These are phyloP conservation scores for Phlebiopsis flavidoalba DNA, from an alignment of 768 basidiomycete species.

Conservation along the genomic window DNA sequence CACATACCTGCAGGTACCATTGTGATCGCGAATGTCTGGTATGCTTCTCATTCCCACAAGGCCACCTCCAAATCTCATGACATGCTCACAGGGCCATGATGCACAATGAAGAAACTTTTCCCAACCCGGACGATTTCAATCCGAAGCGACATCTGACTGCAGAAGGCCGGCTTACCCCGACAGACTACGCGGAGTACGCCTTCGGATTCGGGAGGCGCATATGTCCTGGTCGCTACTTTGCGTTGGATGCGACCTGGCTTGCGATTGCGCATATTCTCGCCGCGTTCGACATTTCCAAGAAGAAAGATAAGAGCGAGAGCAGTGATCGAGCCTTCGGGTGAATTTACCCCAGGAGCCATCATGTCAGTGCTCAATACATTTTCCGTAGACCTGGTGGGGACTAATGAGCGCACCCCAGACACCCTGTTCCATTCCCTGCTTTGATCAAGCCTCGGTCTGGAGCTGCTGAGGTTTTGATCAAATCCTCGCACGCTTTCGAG, in stretches of 20 bases:
- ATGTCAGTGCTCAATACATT: not conserved
- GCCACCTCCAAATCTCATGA: no score
- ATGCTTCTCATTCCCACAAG: not conserved
- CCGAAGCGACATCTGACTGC: conserved; percentile 10
- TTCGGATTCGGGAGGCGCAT: conserved; percentile 17
- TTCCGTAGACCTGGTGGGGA: not conserved
- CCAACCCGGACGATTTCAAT: conserved; percentile 25
- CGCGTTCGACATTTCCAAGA: conserved; percentile 36
- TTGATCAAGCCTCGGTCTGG: not conserved
- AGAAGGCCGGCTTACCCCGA: conserved; percentile 9
- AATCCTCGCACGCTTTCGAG: not conserved
- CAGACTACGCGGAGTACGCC: conserved; percentile 1
- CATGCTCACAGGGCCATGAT: conserved; percentile 31
- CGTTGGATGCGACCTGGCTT: conserved; percentile 39
- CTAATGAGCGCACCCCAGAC: not conserved
- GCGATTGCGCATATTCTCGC: conserved; percentile 39
- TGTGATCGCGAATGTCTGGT: not conserved
- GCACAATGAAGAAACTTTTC: conserved; percentile 31
- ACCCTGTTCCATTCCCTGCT: not conserved
- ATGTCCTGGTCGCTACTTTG: conserved; percentile 25
- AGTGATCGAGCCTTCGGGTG: not conserved
- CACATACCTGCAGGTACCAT: not conserved
- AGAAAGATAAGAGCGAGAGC: not conserved
- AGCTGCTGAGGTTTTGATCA: not conserved
- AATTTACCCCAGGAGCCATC: not conserved